Percentiles rank a stretch among this genome's conserved stretches.
Evolutionary conservation across 1,284 basidiomycete genomes (phyloP).

Genomic region (Ustilago shanxiensis): DNA sequence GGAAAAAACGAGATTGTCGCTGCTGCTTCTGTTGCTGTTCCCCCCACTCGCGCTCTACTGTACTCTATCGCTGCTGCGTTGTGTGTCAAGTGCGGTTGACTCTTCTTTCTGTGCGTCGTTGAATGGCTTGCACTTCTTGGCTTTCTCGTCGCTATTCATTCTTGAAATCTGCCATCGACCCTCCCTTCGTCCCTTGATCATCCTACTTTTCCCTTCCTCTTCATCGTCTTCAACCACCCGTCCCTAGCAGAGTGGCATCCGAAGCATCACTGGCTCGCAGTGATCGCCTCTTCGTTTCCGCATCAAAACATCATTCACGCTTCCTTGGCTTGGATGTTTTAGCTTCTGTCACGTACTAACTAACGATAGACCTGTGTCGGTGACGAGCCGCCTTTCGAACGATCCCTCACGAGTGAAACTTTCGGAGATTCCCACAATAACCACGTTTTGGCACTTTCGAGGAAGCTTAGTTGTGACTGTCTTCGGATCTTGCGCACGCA

Average conservation of each 20-base stretch:
- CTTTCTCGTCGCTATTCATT: slow-evolving; percentile 1
- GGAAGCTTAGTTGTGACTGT: background rate
- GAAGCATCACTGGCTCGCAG: background rate
- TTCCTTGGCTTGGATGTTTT: no score
- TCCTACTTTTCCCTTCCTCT: background rate
- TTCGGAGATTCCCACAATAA: background rate
- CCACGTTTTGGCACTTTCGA: background rate
- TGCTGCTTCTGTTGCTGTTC: background rate
- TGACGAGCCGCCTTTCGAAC: background rate
- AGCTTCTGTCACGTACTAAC: background rate
- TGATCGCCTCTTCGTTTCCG: background rate
- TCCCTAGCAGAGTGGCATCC: background rate
- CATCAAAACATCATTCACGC: background rate
- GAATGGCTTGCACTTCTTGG: background rate
- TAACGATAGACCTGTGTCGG: background rate
- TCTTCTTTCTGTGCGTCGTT: background rate
- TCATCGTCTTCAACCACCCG: background rate
- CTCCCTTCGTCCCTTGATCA: background rate
- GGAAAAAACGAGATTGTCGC: background rate
- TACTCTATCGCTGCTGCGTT: background rate
- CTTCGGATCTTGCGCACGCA: slow-evolving; percentile 3
- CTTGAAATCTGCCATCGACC: background rate
- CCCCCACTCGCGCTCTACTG: background rate
- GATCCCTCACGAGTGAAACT: background rate
- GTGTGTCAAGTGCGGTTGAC: no score